phyloP scores from a whole-genome alignment of 2,329 filamentous ascomycete genomes.

The Hypoxylon sp. region DNA sequence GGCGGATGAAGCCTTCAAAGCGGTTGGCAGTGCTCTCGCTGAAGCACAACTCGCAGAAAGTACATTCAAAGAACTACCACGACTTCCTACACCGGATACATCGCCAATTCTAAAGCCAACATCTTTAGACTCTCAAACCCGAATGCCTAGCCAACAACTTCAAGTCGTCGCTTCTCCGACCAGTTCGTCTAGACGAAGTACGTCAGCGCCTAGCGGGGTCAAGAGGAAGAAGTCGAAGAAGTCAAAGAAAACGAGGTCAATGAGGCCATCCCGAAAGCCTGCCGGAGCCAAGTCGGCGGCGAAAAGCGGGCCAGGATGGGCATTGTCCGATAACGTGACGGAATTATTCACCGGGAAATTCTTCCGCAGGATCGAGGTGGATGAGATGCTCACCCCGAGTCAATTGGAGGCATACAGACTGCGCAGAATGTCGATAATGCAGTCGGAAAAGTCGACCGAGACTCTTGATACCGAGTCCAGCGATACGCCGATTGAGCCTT shows the following conservation, averaged over 20 bases:
- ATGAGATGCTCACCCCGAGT: conserved; percentile 71
- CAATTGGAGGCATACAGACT: conserved; percentile 64
- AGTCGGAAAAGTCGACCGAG: conserved; percentile 53
- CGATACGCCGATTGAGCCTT: conserved; percentile 64
- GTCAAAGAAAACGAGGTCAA: conserved; percentile 39
- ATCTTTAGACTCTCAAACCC: conserved; percentile 35
- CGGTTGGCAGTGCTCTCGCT: conserved; percentile 60
- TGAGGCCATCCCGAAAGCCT: conserved; percentile 50
- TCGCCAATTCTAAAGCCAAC: conserved; percentile 42
- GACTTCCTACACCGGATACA: conserved; percentile 49
- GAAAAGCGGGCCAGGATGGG: conserved; percentile 63
- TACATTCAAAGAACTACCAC: conserved; percentile 49
- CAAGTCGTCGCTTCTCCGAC: conserved; percentile 41
- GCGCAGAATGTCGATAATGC: conserved; percentile 56
- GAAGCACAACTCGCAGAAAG: conserved; percentile 55
- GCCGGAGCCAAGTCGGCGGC: conserved; percentile 46
- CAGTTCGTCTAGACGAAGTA: conserved; percentile 49
- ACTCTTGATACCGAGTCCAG: conserved; percentile 54
- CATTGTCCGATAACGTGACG: conserved; percentile 69
- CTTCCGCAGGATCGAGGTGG: conserved; percentile 69
- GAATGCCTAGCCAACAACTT: conserved; percentile 45
- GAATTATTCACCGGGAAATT: conserved; percentile 69
- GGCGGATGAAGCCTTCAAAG: conserved; percentile 66
- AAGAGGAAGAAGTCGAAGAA: conserved; percentile 61
- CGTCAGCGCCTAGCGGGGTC: conserved; percentile 53